Percentiles rank a stretch among this genome's conserved stretches.
Conservation (phyloP, 2,329 filamentous ascomycete species). For the Sarocladium kiliense region DNA sequence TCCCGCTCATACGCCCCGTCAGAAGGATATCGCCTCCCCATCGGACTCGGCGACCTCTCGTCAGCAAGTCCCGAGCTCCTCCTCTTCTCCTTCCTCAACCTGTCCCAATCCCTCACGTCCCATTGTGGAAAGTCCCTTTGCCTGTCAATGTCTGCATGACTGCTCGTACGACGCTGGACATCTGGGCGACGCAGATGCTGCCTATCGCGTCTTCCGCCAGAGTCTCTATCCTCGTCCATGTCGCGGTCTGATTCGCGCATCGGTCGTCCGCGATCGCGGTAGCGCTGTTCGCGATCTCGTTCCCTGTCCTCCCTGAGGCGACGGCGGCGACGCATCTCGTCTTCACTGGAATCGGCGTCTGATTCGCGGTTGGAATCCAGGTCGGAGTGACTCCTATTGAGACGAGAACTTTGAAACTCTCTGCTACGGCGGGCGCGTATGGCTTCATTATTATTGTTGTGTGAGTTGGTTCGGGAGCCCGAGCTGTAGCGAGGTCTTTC, state of each 20-base stretch:
- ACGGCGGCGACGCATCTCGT: slow-evolving; percentile 22
- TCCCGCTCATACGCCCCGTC: slow-evolving; percentile 24
- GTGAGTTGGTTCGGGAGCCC: slow-evolving; percentile 27
- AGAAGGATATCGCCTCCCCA: slow-evolving; percentile 31
- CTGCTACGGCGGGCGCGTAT: slow-evolving; percentile 30
- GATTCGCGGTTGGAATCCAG: slow-evolving; percentile 30
- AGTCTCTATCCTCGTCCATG: slow-evolving; percentile 26
- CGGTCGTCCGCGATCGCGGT: slow-evolving; percentile 26
- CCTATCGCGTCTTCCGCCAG: slow-evolving; percentile 24
- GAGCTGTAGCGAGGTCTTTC: slow-evolving; percentile 33
- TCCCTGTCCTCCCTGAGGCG: slow-evolving; percentile 25
- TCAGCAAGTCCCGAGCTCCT: slow-evolving; percentile 30
- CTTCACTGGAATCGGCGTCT: slow-evolving; percentile 26
- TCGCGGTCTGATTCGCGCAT: slow-evolving; percentile 25
- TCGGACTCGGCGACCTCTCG: slow-evolving; percentile 21
- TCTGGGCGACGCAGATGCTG: slow-evolving; percentile 34
- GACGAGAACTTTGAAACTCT: slow-evolving; percentile 34
- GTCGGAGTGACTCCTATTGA: slow-evolving; percentile 38
- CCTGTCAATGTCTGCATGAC: slow-evolving; percentile 44
- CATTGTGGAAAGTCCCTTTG: slow-evolving; percentile 26
- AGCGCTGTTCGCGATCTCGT: slow-evolving; percentile 30
- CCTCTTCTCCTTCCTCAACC: slow-evolving; percentile 26
- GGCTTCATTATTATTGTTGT: slow-evolving; percentile 21
- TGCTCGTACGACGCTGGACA: slow-evolving; percentile 39
- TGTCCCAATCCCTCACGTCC: slow-evolving; percentile 24